Evolutionary conservation across 108 stramenopile genomes (phyloP), one percentile per base, ranked within the genome.

Genomic region (Fistulifera solaris): DNA sequence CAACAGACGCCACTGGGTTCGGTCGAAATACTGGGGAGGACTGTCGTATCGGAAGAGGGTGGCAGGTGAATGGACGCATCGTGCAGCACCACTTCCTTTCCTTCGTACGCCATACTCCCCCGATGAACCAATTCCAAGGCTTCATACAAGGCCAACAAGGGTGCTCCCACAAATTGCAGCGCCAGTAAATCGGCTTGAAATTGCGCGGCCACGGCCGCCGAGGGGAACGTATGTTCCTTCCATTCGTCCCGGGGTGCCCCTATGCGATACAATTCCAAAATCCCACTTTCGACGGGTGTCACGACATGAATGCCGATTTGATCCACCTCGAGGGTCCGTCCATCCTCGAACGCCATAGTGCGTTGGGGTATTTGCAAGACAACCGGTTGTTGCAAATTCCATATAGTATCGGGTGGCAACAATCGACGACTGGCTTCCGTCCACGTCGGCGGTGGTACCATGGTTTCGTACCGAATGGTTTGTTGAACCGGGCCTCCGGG

Each of bases 161-260:
- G 52, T 44, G 54, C 39, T 19, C 87, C 87, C 10, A 75, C 22
- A 15, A 75, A 53, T 52, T 77, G 75, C 50, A 73, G 63, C 0
- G 76, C 78, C 56, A 82, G 39, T 1, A 89, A 28, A 54, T 84
- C 65, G 11, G 66, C 51, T 65, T 89, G 87, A 49, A 89, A 89
- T 56, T 82, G 75, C 8, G 83, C 87, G 13, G 83, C 87, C 39
- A 59, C 63, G 16, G 65, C 52, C 12, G 80, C 63, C 25, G 72
- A 65, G 14, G 59, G 43, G 46, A 84, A 82, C 15, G 80, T 80
- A 57, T 73, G 72, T 59, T 89, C 80, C 56, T 62, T 65, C 70
- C 61, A 67, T 47, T 55, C 50, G 19, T 54, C 52, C 16, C 55
- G 41, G 27, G 56, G 39, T 12, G 54, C 54, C 16, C 60, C 67